These are phyloP conservation scores for Phytopythium boreale DNA, from an alignment of 352 stramenopile species.

Conservation along the genomic window DNA sequence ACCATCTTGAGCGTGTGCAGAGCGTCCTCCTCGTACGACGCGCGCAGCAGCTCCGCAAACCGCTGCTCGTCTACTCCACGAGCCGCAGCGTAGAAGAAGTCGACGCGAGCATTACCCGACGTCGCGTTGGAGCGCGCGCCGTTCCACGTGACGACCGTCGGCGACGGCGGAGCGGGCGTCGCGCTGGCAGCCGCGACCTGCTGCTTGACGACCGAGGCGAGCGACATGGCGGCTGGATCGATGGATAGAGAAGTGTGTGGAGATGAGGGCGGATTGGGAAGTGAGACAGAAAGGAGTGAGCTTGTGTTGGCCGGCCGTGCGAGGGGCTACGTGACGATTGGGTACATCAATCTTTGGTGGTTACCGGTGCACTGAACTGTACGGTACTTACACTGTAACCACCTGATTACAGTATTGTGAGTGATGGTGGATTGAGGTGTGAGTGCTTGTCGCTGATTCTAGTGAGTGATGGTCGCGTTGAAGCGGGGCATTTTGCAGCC, in stretches of 20 bases:
- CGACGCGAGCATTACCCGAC: constrained; percentile 33
- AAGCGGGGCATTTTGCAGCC: constrained; percentile 9
- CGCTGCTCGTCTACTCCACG: constrained; percentile 26
- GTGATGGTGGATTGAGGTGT: neutral
- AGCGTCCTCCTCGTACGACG: constrained; percentile 40
- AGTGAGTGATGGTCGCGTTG: constrained; percentile 9
- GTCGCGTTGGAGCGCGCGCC: constrained; percentile 32
- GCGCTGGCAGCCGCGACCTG: constrained; percentile 7
- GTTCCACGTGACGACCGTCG: constrained; percentile 33
- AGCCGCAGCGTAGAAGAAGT: constrained; percentile 40
- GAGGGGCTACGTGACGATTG: neutral
- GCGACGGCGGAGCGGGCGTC: neutral
- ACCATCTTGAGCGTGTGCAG: constrained; percentile 56
- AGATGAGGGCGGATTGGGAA: constrained; percentile 7
- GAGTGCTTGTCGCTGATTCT: neutral
- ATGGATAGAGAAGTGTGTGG: neutral
- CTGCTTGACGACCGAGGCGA: constrained; percentile 26
- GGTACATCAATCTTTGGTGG: too few relatives aligned
- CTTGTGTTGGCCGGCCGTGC: neutral
- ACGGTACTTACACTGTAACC: too few relatives aligned
- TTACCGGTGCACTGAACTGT: too few relatives aligned
- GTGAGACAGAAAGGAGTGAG: constrained; percentile 6
- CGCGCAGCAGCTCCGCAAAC: constrained; percentile 23
- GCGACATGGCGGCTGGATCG: constrained; percentile 10
- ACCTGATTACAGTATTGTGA: neutral